These are phyloP conservation scores for Pseudoturritis turrita DNA, from an alignment of 345 rosid species.

Conservation along the genomic window DNA sequence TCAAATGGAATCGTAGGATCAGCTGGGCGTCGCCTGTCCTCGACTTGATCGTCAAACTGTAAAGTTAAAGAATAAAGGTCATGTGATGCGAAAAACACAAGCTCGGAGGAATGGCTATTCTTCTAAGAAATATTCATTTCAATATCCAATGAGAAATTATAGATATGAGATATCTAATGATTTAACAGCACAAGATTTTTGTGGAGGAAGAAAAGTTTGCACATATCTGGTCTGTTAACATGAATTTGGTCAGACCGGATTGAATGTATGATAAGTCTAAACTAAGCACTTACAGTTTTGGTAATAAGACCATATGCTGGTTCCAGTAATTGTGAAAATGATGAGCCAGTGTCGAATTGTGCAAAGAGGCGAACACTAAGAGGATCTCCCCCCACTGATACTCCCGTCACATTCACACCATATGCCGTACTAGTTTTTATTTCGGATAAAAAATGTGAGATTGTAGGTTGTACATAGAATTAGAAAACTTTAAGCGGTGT, in stretches of 20 bases:
- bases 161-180: neutral
- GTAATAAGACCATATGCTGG: conserved; percentile 66
- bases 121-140: neutral
- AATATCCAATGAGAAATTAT: neutral
- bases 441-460: neutral
- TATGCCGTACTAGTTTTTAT: conserved; percentile 49
- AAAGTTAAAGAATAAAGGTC: conserved; percentile 5
- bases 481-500: neutral
- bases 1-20: conserved; percentile 55
- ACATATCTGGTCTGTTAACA: neutral
- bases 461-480: neutral
- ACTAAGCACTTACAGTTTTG: conserved; percentile 45
- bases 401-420: conserved; percentile 57
- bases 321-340: conserved; percentile 73
- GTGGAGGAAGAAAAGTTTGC: neutral
- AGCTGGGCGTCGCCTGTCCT: conserved; percentile 38
- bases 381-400: conserved; percentile 47
- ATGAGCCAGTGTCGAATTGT: conserved; percentile 80
- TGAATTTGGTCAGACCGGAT: neutral
- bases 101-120: neutral
- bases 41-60: conserved; percentile 56
- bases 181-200: neutral
- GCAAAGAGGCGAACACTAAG: conserved; percentile 44
- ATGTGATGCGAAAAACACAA: conserved; percentile 18
- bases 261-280: neutral